These are phyloP conservation scores for Millerozyma miso DNA, from an alignment of 805 yeast genomes.

Conservation along the genomic window DNA sequence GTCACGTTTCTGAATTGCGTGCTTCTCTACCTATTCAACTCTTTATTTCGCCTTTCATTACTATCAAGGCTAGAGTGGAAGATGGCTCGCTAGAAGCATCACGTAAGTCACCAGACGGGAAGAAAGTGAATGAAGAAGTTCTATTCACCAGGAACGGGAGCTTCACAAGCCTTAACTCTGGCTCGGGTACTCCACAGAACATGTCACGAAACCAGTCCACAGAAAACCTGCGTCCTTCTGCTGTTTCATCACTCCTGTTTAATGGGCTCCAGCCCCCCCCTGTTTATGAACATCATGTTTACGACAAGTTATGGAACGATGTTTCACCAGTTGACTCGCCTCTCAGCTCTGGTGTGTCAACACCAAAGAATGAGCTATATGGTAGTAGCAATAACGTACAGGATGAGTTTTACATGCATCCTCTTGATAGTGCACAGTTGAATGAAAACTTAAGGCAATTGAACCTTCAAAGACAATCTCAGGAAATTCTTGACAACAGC, in stretches of 20 bases:
- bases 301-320: constrained; percentile 75
- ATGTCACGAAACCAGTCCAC: neutral
- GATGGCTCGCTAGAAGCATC: neutral
- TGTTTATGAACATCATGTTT: constrained; percentile 72
- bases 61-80: constrained; percentile 45
- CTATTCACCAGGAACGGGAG: constrained; percentile 22
- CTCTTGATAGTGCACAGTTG: constrained; percentile 38
- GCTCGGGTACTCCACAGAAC: constrained; percentile 15
- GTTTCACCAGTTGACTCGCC: constrained; percentile 50
- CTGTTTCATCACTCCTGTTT: constrained; percentile 27
- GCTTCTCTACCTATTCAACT: constrained; percentile 82
- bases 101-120: constrained; percentile 21
- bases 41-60: constrained; percentile 77
- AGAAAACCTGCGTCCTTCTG: constrained; percentile 14
- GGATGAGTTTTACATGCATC: constrained; percentile 31
- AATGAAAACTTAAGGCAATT: constrained; percentile 50
- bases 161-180: constrained; percentile 3
- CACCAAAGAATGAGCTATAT: constrained; percentile 23
- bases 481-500: constrained; percentile 20
- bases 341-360: constrained; percentile 35
- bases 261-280: constrained; percentile 74
- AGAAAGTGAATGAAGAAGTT: constrained; percentile 23
- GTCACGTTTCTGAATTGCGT: constrained; percentile 86
- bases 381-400: constrained; percentile 10
- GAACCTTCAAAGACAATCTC: constrained; percentile 45